phyloP scores from a whole-genome alignment of 2,329 filamentous ascomycete species.

The Colletotrichum sp. region DNA sequence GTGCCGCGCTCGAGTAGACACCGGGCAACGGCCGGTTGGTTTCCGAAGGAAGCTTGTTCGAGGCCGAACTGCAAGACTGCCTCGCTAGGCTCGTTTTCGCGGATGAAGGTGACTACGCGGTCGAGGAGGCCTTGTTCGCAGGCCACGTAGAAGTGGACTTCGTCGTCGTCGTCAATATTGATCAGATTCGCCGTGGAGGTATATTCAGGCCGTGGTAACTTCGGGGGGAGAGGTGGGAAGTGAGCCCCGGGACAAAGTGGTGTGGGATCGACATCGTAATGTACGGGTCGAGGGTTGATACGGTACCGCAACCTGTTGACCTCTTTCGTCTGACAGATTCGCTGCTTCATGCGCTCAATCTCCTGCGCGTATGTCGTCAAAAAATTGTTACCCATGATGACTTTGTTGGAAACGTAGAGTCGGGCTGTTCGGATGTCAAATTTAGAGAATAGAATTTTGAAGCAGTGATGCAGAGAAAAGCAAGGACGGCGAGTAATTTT shows the following conservation, averaged over 20 bases:
- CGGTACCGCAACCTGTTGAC: too few species aligned
- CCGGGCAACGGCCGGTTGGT: not conserved
- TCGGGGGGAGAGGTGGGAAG: not conserved
- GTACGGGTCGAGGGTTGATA: not conserved
- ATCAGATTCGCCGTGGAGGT: not conserved
- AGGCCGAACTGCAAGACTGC: not conserved
- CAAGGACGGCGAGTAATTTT: too few species aligned
- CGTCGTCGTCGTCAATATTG: not conserved
- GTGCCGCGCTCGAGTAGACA: not conserved
- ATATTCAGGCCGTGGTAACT: not conserved
- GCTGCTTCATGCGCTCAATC: not conserved
- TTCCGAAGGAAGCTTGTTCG: not conserved
- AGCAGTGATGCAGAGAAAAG: too few species aligned
- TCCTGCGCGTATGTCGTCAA: not conserved
- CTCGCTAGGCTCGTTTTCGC: rapidly evolving
- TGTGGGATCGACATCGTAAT: rapidly evolving
- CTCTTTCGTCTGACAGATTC: not conserved
- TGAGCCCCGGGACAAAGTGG: not conserved
- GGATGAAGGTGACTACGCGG: not conserved
- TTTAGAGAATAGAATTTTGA: too few species aligned
- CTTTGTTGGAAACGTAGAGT: not conserved
- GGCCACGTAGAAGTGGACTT: not conserved
- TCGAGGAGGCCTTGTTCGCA: not conserved
- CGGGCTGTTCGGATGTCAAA: too few species aligned
- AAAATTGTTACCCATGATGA: not conserved